Base-by-base conservation (phyloP, 352 stramenopile species). In the Thraustochytrium aureum region DNA sequence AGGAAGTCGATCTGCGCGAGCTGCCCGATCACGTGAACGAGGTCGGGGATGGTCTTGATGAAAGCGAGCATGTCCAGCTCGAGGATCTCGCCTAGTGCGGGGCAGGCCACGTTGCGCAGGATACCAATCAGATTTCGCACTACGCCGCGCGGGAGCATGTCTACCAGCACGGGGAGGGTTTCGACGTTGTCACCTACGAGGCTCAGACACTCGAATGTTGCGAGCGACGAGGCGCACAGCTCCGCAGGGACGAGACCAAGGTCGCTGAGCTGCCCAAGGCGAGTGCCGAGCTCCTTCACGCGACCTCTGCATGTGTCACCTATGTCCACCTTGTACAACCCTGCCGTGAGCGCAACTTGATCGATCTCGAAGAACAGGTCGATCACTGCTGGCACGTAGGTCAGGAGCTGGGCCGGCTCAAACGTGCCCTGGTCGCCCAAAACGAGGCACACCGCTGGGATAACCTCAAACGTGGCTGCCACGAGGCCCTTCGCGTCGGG, bases 301-400 rank as follows among this genome's bases (percentile, higher is more conserved):
- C 17, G 20, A 3, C 32, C 22, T 41, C 54, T 41, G 12, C 69
- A 79, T 6, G 39, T 60, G n/a, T 45, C 33, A 22, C 69, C 69
- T 30, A 79, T 30, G 17, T 69, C 54, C 17, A 43, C 33, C 12
- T 41, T 6, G 56, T 79, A 79, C 4, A 79, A 30, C 22, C 30
- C 52, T 14, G 41, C 10, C n/a, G 14, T 20, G 3, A 17, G 69
- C 30, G 69, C 69, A 12, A 79, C 50, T 14, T 65, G 26, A 30
- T 79, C 69, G 6, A 79, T 20, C 41, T 69, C 50, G 10, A 65
- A 64, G 33, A 79, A 79, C 14, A 79, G 69, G 12, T 39, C 30
- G 6, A 79, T 6, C 6, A 73, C 10, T 0, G 17, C 3, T 20
- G 69, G 69, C 22, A 79, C 37, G 32, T 74, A 41, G 2, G n/a